Evolutionary conservation across 1,139 yeast genomes (phyloP).

Genomic region (Scheffersomyces parashehatae): DNA sequence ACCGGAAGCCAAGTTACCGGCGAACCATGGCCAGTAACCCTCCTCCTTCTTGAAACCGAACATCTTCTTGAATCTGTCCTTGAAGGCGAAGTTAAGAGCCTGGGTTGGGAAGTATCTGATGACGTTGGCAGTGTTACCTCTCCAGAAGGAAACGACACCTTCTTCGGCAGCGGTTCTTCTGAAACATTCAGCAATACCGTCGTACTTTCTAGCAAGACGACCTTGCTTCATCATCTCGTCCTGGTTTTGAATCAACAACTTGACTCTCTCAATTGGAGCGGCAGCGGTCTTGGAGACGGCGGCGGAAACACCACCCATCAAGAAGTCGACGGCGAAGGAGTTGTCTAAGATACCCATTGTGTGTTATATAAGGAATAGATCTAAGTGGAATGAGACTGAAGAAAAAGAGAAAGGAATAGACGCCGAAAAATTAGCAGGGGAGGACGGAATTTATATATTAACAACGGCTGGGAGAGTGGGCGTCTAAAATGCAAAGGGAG

Average conservation of each 20-base stretch:
- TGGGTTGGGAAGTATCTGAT: constrained; percentile 59
- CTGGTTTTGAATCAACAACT: constrained; percentile 54
- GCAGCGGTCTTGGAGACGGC: constrained; percentile 58
- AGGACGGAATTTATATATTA: background rate
- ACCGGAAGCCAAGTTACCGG: constrained; percentile 59
- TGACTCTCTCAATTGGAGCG: constrained; percentile 58
- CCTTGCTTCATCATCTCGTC: constrained; percentile 58
- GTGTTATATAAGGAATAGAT: background rate
- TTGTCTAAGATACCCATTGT: constrained; percentile 14
- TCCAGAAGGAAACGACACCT: constrained; percentile 54
- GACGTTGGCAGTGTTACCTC: constrained; percentile 59
- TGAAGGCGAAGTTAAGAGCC: constrained; percentile 55
- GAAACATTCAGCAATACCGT: constrained; percentile 53
- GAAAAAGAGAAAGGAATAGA: background rate
- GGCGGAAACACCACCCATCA: constrained; percentile 61
- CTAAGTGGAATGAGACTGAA: background rate
- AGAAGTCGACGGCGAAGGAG: constrained; percentile 33
- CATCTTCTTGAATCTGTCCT: constrained; percentile 52
- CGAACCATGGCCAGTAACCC: constrained; percentile 52
- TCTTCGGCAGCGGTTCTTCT: constrained; percentile 55
- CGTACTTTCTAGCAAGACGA: constrained; percentile 51
- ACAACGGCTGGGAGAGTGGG: background rate
- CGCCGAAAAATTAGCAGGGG: background rate
- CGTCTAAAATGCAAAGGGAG: no score
- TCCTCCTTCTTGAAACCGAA: constrained; percentile 56